Conservation (phyloP, 495 filamentous ascomycete genomes). For the Penicillium turbatum region DNA sequence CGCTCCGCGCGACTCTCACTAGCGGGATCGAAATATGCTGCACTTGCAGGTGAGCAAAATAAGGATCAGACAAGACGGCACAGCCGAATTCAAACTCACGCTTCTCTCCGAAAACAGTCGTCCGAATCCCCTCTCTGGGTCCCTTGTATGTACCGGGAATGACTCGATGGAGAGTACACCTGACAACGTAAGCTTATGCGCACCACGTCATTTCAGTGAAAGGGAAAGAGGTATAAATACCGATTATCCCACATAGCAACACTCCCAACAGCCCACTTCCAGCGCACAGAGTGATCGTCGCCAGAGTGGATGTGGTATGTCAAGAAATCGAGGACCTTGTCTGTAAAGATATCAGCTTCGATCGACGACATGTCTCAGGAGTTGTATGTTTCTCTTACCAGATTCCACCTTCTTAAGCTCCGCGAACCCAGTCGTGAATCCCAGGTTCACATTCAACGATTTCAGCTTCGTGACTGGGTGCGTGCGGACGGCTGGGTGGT, state of each 20-base stretch:
- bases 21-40: conserved; percentile 45
- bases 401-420: conserved; percentile 53
- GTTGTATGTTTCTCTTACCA: conserved; percentile 5
- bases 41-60: not conserved
- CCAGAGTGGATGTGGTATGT: conserved; percentile 49
- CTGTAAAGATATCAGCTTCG: conserved; percentile 8
- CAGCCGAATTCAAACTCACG: conserved; percentile 44
- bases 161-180: conserved; percentile 46
- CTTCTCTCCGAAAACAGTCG: conserved; percentile 53
- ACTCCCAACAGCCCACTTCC: conserved; percentile 53
- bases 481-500: conserved; percentile 52
- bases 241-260: conserved; percentile 56
- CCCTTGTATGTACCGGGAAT: conserved; percentile 50
- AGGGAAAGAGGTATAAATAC: conserved; percentile 3
- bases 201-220: not conserved
- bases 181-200: not conserved
- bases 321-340: conserved; percentile 50
- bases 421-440: conserved; percentile 49
- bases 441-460: conserved; percentile 48
- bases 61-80: too few species aligned
- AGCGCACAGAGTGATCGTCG: conserved; percentile 50
- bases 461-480: conserved; percentile 53
- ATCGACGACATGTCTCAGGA: too few species aligned
- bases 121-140: conserved; percentile 44
- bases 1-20: conserved; percentile 40